These are phyloP conservation scores for Suhomyces maxii DNA, from an alignment of 1,139 yeast genomes.

Conservation along the genomic window DNA sequence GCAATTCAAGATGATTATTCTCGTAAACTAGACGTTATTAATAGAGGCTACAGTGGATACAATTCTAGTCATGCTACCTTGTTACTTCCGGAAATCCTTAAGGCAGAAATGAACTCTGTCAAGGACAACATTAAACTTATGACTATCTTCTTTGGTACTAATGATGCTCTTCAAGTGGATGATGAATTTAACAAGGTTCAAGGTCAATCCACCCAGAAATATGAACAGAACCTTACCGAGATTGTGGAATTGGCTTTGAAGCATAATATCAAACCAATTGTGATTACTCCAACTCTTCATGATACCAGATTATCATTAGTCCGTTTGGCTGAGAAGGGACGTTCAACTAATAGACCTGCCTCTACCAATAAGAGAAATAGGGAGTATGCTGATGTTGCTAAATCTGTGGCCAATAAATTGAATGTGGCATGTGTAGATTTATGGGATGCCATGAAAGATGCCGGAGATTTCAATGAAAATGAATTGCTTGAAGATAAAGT, in stretches of 20 bases:
- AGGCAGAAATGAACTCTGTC: conserved; percentile 36
- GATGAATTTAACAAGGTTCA: conserved; percentile 41
- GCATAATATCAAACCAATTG: conserved; percentile 47
- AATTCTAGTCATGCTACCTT: conserved; percentile 51
- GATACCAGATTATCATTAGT: conserved; percentile 28
- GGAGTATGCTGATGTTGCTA: conserved; percentile 52
- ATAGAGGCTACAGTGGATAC: conserved; percentile 66
- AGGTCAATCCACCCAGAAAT: conserved; percentile 53
- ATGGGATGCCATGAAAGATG: conserved; percentile 41
- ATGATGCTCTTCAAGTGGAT: conserved; percentile 52
- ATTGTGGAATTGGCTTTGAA: conserved; percentile 40
- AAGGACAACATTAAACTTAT: conserved; percentile 37
- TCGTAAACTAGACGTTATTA: conserved; percentile 55
- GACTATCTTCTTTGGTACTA: conserved; percentile 73
- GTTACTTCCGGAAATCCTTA: conserved; percentile 49
- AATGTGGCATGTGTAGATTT: conserved; percentile 56
- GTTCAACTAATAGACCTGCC: conserved; percentile 16
- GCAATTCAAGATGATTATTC: conserved; percentile 49
- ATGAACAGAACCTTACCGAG: conserved; percentile 41
- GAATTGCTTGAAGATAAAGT: conserved; percentile 13
- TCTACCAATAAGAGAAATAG: conserved; percentile 30
- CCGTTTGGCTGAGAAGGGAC: conserved; percentile 6
- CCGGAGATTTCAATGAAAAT: conserved; percentile 21
- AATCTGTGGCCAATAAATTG: conserved; percentile 42
- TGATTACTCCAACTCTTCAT: conserved; percentile 67